phyloP scores from a whole-genome alignment of 139 green algal genomes.

The Closterium sp. region DNA sequence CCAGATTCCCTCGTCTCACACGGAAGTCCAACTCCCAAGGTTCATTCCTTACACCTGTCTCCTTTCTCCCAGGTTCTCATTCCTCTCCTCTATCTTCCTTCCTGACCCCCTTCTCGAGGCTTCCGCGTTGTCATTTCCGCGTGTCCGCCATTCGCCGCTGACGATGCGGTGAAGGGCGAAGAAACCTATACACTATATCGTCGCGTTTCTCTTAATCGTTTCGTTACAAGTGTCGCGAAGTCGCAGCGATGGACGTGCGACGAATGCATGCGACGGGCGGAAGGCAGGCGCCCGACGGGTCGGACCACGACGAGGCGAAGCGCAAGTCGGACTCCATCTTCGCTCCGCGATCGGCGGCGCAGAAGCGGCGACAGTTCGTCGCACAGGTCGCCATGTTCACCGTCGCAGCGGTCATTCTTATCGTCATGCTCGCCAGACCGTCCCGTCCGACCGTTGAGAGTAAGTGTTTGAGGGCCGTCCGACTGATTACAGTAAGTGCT shows the following conservation, averaged over 20 bases:
- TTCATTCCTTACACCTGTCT: neutral
- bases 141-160: neutral
- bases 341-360: neutral
- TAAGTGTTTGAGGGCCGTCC: no score
- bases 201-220: neutral
- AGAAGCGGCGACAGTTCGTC: neutral
- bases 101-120: neutral
- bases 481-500: no score
- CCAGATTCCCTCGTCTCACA: neutral
- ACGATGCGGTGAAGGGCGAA: neutral
- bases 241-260: neutral
- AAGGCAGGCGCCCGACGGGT: neutral
- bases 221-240: neutral
- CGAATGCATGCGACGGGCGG: neutral
- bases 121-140: neutral
- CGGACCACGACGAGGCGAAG: neutral
- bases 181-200: neutral
- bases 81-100: neutral
- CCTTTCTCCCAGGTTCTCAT: no score
- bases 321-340: neutral
- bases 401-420: neutral
- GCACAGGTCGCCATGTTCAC: neutral
- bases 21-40: neutral
- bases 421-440: neutral
- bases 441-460: neutral